These are phyloP conservation scores for Trichoderma oligosporum DNA, from an alignment of 2,329 filamentous ascomycete species.

Conservation along the genomic window DNA sequence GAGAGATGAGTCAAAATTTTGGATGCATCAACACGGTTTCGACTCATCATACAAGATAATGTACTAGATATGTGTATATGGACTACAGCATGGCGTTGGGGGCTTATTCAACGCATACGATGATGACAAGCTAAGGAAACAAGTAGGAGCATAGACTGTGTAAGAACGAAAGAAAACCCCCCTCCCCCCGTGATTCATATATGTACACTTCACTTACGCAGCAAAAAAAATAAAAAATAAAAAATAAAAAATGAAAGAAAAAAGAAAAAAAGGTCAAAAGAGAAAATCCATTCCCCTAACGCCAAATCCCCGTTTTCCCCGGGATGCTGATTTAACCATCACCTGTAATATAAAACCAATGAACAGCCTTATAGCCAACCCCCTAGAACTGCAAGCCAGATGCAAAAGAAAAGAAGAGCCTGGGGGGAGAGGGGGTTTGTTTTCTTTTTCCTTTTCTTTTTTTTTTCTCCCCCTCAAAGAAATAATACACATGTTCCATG, in stretches of 20 bases:
- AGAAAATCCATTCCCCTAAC: conserved; percentile 19
- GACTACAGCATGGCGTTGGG: conserved; percentile 14
- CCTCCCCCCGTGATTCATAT: conserved; percentile 23
- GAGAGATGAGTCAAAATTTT: no score
- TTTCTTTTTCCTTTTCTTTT: neutral
- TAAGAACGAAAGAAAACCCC: neutral
- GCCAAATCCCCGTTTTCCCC: conserved; percentile 20
- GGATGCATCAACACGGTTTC: no score
- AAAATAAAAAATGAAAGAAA: neutral
- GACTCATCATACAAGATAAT: no score
- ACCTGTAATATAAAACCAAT: conserved; percentile 12
- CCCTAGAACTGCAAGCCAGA: conserved; percentile 1
- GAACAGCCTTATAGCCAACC: conserved; percentile 21
- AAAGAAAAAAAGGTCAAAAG: neutral
- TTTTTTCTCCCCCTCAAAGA: conserved; percentile 20
- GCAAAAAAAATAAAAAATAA: conserved; percentile 20
- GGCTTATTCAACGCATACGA: neutral
- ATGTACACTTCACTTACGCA: conserved; percentile 22
- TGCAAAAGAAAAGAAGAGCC: neutral
- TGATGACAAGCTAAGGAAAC: neutral
- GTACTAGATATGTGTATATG: no score
- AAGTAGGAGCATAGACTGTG: neutral
- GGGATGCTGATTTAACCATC: conserved; percentile 23
- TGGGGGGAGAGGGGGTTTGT: neutral
- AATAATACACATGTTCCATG: conserved; percentile 22